A percentile compares a stretch with the other conserved stretches of the same genome.
These are phyloP conservation scores for Naumovozyma castellii DNA, from an alignment of 805 yeast genomes.

Conservation along the genomic window DNA sequence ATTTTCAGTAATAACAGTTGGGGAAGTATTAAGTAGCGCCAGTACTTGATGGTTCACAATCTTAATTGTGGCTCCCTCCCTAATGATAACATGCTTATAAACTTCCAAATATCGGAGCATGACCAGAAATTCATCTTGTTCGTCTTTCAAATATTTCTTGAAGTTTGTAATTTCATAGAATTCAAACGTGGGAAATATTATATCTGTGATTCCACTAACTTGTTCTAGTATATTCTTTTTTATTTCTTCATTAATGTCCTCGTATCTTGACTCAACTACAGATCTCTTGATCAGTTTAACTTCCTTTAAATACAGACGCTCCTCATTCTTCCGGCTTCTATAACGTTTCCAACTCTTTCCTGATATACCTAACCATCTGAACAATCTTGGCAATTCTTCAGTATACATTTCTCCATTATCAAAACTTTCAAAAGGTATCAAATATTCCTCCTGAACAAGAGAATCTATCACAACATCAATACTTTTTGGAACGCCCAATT, in stretches of 20 bases:
- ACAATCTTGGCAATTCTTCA: slow-evolving; percentile 1
- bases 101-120: slow-evolving; percentile 14
- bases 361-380: slow-evolving; percentile 13
- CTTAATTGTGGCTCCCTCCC: slow-evolving; percentile 13
- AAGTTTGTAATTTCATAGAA: slow-evolving; percentile 10
- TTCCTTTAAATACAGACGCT: slow-evolving; percentile 14
- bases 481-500: slow-evolving; percentile 31
- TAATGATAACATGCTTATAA: slow-evolving; percentile 11
- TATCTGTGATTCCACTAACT: slow-evolving; percentile 17
- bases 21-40: slow-evolving; percentile 10
- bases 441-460: slow-evolving; percentile 22
- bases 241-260: slow-evolving; percentile 7
- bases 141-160: neutral
- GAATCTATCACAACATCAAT: slow-evolving; percentile 31
- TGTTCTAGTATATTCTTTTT: slow-evolving; percentile 9
- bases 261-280: slow-evolving; percentile 8
- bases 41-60: slow-evolving; percentile 11
- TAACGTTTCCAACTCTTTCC: slow-evolving; percentile 1
- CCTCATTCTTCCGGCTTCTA: slow-evolving; percentile 11
- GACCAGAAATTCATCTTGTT: slow-evolving; percentile 7
- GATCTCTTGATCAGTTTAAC: slow-evolving; percentile 10
- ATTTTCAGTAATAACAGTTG: slow-evolving; percentile 24
- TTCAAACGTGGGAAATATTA: slow-evolving; percentile 12
- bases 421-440: slow-evolving; percentile 24
- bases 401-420: slow-evolving; percentile 7